Evolutionary conservation across 805 yeast genomes (phyloP).

Genomic region (Teunomyces stri): DNA sequence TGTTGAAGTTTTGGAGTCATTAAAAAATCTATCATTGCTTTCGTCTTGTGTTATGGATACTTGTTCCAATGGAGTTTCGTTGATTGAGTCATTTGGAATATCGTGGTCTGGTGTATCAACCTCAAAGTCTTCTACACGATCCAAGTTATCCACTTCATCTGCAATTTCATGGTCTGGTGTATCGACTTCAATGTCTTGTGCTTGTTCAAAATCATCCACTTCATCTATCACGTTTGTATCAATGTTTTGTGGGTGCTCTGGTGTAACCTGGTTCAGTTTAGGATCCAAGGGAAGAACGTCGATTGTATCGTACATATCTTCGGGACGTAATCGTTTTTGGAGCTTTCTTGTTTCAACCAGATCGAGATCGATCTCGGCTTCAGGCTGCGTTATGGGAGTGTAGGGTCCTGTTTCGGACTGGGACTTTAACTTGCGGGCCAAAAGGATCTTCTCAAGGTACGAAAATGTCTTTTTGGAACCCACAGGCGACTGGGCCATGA

Average conservation of each 20-base stretch:
- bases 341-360: background rate
- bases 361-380: background rate
- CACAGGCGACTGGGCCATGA: background rate
- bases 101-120: no score
- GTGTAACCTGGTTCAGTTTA: no score
- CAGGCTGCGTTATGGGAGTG: background rate
- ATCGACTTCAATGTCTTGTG: no score
- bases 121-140: no score
- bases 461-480: constrained; percentile 9
- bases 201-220: no score
- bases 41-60: background rate
- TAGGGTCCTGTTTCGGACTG: background rate
- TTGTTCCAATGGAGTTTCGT: background rate
- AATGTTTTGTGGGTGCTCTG: no score
- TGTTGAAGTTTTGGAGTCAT: background rate
- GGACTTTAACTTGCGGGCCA: constrained; percentile 1
- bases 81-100: no score
- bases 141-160: no score
- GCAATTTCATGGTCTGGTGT: no score
- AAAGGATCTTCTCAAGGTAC: constrained; percentile 12
- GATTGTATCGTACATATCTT: background rate
- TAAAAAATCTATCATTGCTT: background rate
- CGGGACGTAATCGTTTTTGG: background rate
- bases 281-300: background rate
- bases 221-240: no score